Base-by-base conservation (phyloP, 805 yeast species). In the Lipomyces spencermartinsiae region DNA sequence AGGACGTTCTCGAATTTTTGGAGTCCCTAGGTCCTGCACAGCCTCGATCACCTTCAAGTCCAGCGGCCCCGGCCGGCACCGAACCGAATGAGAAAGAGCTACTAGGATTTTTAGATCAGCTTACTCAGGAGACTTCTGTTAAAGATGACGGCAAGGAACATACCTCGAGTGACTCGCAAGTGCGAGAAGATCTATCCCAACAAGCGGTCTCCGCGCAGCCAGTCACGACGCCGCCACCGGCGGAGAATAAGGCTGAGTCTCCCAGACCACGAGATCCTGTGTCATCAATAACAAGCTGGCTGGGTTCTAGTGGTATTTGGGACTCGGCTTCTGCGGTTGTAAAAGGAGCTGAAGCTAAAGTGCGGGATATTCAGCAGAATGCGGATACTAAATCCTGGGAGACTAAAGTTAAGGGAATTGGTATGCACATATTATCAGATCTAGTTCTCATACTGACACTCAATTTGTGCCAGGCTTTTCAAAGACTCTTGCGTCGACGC, bases 71-170 rank as follows among this genome's bases (percentile, higher is more conserved):
- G 12, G 19, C 63, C n/a, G 31, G 16, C 34, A 25, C 39, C 25
- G 71, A 65, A 43, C 66, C 68, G 8, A 60, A 63, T 4, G 79
- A 80, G 59, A 81, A 80, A n/a, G 83, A 82, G 46, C 74, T 82
- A 37, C 75, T 81, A 66, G 84, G 81, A 7, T 80, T 82, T 61
- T 71, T 82, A 37, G 84, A 81, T 68, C 79, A 81, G 61, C 73
- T 82, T 37, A 73, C 81, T 46, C 76, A 73, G 63, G 74, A 74
- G 9, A 65, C 67, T 25, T 66, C 73, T 16, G 31, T 14, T 53
- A 59, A 59, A 10, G 8, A 35, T 9, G 43, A 19, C 29, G 58
- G 58, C 37, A 43, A 9, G 9, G 65, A 57, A 10, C 25, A 16
- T 22, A 16, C 16, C 25, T 12, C n/a, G 3, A 34, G 49, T 19